phyloP scores from a whole-genome alignment of 371 early-diverging fungal genomes.

The Mortierella polycephala region DNA sequence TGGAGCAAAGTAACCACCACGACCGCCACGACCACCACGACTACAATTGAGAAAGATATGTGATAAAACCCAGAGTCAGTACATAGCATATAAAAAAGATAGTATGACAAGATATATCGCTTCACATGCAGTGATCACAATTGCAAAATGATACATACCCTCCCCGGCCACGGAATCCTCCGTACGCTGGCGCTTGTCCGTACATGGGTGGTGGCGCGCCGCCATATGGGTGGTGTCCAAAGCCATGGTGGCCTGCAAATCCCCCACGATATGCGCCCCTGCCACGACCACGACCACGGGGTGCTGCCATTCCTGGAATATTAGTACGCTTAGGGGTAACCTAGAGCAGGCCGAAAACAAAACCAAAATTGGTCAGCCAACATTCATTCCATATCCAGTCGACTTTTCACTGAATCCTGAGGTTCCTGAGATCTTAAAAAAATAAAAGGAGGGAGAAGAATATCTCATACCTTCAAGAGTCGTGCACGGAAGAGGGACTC shows the following conservation, averaged over 20 bases:
- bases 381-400: too few species aligned
- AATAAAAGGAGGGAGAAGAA: neutral
- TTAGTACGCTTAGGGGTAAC: slow-evolving; percentile 65
- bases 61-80: too few species aligned
- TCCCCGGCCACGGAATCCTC: slow-evolving; percentile 36
- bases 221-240: slow-evolving; percentile 49
- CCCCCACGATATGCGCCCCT: slow-evolving; percentile 27
- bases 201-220: slow-evolving; percentile 55
- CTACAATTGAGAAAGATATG: too few species aligned
- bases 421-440: too few species aligned
- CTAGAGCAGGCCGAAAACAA: neutral
- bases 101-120: too few species aligned
- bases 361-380: neutral
- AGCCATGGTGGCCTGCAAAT: slow-evolving; percentile 16
- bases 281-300: slow-evolving; percentile 22
- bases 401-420: too few species aligned
- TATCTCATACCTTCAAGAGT: slow-evolving; percentile 70
- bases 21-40: too few species aligned
- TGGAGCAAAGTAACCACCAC: too few species aligned
- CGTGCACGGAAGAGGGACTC: slow-evolving; percentile 92
- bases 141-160: neutral
- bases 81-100: too few species aligned
- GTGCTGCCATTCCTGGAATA: slow-evolving; percentile 62
- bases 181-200: slow-evolving; percentile 17
- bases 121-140: neutral